Conservation (phyloP, 2,329 filamentous ascomycete species). For the Camillea tinctor region DNA sequence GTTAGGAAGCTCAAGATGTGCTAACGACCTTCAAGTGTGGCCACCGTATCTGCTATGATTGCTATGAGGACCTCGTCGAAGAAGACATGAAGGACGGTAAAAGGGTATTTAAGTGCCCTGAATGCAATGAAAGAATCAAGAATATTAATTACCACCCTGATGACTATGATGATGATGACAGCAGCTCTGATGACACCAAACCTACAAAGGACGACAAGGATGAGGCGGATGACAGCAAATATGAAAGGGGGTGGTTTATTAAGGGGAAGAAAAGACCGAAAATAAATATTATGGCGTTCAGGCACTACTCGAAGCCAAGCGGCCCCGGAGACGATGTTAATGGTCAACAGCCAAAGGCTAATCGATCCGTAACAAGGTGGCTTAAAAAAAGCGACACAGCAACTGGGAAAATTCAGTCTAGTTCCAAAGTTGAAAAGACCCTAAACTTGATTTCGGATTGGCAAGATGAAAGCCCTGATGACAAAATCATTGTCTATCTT, state of each 20-base stretch:
- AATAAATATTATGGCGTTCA: too few species aligned
- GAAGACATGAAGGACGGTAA: background rate
- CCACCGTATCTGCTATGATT: background rate
- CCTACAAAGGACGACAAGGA: background rate
- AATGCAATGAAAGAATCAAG: background rate
- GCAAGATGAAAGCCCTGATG: constrained; percentile 1
- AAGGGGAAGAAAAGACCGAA: too few species aligned
- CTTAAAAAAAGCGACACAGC: constrained; percentile 8
- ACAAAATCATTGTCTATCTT: constrained; percentile 17
- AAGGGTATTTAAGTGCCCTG: background rate
- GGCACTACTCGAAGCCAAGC: background rate
- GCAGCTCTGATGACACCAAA: background rate
- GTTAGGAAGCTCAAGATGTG: background rate
- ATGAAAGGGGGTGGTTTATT: too few species aligned
- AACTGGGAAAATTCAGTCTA: background rate
- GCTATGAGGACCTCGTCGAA: background rate
- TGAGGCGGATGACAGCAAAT: too few species aligned
- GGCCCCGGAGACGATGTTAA: constrained; percentile 9
- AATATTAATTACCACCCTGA: background rate
- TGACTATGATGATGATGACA: background rate
- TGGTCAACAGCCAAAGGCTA: constrained; percentile 1
- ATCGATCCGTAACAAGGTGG: background rate
- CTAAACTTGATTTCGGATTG: constrained; percentile 1
- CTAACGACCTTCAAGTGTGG: background rate
- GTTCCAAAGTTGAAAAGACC: constrained; percentile 3